Evolutionary conservation across 75 land plant genomes (phyloP), one percentile per base, ranked within the genome.

Genomic region (Selaginella tamariscina): DNA sequence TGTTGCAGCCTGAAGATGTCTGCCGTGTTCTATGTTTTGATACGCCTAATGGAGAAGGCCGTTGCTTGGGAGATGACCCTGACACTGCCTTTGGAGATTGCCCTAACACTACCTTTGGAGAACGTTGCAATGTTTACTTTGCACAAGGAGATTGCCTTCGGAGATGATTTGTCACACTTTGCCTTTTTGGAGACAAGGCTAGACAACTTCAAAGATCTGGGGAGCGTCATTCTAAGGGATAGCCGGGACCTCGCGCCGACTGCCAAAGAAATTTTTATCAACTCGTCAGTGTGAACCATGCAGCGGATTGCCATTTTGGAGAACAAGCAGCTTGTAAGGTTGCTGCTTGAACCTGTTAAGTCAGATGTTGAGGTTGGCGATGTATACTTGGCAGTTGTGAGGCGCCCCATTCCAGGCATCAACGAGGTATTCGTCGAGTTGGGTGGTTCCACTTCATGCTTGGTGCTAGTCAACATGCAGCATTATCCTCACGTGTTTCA

Each of bases 291-390:
- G 72, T 94, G 99, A 63, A 87, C 88, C 32, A 85, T 87, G 88
- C 97, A 94, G 74, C 81, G 99, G 70, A 90, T 87, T 69, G 99
- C 99, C 55, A 84, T 94, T 15, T 30, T 94, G 27, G 99, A 94
- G 79, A 81, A 94, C 78, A 82, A 71, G 24, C 82, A 85, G 55
- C 82, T 91, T 59, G 99, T 94, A 39, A 89, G 87, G 75, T 69
- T 94, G 66, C 69, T 91, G 29, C 68, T 94, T 8, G 91, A 94
- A 30, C 99, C 91, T 32, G 88, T 87, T 2, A 91, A 87, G 69
- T 72, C 81, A 60, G 84, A 82, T 67, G 88, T 94, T 13, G 88
- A 83, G 55, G 85, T 93, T 76, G 99, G 89, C 71, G 87, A 77
- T 75, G 82, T 94, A 2, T 94, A 94, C 78, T 70, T 94, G 30